Evolutionary conservation across 306 rosid species (phyloP).

Genomic region (Cicer bijugum): DNA sequence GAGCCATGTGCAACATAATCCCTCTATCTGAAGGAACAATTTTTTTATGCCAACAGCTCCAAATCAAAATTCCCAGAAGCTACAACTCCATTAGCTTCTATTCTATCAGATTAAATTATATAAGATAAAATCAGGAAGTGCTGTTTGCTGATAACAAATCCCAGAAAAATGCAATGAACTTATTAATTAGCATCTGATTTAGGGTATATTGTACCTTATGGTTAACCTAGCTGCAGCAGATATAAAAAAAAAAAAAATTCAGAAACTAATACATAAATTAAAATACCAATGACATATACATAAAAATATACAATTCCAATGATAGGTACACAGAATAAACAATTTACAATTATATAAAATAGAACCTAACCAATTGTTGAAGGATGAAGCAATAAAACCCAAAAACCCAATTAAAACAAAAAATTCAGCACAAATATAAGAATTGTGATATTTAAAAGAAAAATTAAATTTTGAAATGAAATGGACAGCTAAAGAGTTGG

Average conservation of each 20-base stretch:
- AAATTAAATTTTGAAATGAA: constrained; percentile 24
- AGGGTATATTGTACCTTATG: constrained; percentile 32
- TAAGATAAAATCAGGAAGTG: constrained; percentile 34
- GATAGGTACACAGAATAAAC: constrained; percentile 7
- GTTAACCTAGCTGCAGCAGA: constrained; percentile 44
- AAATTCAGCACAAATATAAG: constrained; percentile 1
- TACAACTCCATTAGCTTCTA: constrained; percentile 46
- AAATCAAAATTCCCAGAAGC: constrained; percentile 50
- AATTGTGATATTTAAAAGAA: constrained; percentile 14
- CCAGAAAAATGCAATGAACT: constrained; percentile 41
- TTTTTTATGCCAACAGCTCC: constrained; percentile 48
- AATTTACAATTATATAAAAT: background rate
- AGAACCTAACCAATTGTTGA: constrained; percentile 13
- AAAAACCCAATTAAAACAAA: constrained; percentile 43
- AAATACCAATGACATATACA: background rate
- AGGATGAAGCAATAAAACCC: constrained; percentile 7
- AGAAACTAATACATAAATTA: constrained; percentile 21
- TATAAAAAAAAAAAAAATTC: constrained; percentile 1
- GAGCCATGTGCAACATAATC: constrained; percentile 45
- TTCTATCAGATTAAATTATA: background rate
- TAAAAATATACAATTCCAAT: background rate
- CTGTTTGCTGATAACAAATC: constrained; percentile 7
- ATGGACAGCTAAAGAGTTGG: constrained; percentile 8
- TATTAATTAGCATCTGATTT: constrained; percentile 38
- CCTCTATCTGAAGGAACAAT: constrained; percentile 39